Evolutionary conservation across 2,329 filamentous ascomycete genomes (phyloP).

Genomic region (Zasmidium citrigriseum): DNA sequence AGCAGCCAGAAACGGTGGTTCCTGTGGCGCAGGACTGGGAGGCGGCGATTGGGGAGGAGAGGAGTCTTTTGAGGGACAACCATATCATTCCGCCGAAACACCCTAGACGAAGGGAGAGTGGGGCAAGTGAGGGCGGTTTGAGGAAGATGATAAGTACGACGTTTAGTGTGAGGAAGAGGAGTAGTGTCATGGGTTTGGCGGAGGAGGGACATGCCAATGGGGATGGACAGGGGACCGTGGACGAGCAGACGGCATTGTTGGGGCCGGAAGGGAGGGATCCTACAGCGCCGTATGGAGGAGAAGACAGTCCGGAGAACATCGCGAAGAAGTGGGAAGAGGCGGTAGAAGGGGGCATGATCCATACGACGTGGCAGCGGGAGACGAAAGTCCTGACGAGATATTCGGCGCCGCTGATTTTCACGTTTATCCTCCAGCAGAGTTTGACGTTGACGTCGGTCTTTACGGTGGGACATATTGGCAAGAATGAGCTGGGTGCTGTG

Average conservation of each 20-base stretch:
- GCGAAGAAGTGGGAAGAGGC: conserved; percentile 83
- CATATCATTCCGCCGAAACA: conserved; percentile 58
- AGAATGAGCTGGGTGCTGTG: conserved; percentile 50
- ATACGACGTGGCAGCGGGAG: conserved; percentile 90
- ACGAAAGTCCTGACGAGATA: conserved; percentile 68
- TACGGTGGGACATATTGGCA: conserved; percentile 52
- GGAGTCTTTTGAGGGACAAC: conserved; percentile 61
- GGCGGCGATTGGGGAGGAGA: conserved; percentile 57
- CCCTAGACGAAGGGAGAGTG: conserved; percentile 36
- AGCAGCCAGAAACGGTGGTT: conserved; percentile 45
- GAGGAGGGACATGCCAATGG: conserved; percentile 24
- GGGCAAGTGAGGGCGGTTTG: conserved; percentile 19
- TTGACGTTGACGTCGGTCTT: conserved; percentile 51
- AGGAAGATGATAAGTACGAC: conserved; percentile 17
- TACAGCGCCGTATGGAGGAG: conserved; percentile 45
- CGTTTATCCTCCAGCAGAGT: conserved; percentile 52
- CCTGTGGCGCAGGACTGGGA: conserved; percentile 53
- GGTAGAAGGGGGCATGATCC: conserved; percentile 75
- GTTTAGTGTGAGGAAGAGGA: conserved; percentile 33
- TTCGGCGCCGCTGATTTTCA: conserved; percentile 47
- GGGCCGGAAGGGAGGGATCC: conserved; percentile 32
- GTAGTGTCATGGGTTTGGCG: conserved; percentile 27
- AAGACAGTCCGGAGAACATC: conserved; percentile 58
- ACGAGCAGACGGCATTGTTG: conserved; percentile 53
- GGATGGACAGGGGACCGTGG: conserved; percentile 8